phyloP scores from a whole-genome alignment of 805 yeast species.

The Saccharomycopsis fodiens region DNA sequence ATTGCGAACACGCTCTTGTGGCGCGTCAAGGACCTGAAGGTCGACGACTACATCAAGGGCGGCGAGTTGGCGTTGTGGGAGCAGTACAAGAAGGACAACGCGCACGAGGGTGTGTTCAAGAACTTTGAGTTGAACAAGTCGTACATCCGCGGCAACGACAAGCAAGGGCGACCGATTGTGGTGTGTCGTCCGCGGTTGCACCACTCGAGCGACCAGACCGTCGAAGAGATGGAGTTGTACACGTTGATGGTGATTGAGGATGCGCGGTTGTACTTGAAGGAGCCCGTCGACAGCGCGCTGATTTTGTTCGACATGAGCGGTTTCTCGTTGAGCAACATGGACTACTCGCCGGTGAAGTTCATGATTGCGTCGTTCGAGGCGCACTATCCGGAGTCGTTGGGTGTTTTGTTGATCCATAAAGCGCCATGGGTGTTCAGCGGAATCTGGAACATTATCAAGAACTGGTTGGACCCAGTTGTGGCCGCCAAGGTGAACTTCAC shows the following conservation, averaged over 20 bases:
- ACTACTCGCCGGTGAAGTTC: constrained; percentile 84
- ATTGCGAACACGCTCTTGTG: constrained; percentile 65
- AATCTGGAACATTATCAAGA: constrained; percentile 86
- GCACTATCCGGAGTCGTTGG: constrained; percentile 92
- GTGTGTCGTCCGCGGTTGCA: constrained; percentile 76
- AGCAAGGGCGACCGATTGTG: constrained; percentile 69
- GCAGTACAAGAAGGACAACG: constrained; percentile 25
- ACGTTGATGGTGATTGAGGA: constrained; percentile 75
- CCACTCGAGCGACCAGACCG: constrained; percentile 56
- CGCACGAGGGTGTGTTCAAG: constrained; percentile 35
- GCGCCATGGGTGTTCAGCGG: constrained; percentile 98
- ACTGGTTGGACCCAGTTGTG: constrained; percentile 95
- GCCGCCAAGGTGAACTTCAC: constrained; percentile 87
- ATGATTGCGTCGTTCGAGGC: constrained; percentile 88
- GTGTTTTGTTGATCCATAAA: constrained; percentile 75
- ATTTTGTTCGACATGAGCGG: constrained; percentile 82
- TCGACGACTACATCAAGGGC: constrained; percentile 52
- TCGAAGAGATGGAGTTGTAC: constrained; percentile 65
- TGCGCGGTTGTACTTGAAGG: constrained; percentile 65
- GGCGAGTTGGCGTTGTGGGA: constrained; percentile 52
- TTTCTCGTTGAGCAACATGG: constrained; percentile 88
- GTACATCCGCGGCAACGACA: constrained; percentile 66
- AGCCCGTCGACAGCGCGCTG: constrained; percentile 73
- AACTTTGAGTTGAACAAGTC: constrained; percentile 67
- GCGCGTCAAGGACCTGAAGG: constrained; percentile 56